Base-by-base conservation (phyloP, 2,329 filamentous ascomycete genomes). In the Trichoderma sp. region DNA sequence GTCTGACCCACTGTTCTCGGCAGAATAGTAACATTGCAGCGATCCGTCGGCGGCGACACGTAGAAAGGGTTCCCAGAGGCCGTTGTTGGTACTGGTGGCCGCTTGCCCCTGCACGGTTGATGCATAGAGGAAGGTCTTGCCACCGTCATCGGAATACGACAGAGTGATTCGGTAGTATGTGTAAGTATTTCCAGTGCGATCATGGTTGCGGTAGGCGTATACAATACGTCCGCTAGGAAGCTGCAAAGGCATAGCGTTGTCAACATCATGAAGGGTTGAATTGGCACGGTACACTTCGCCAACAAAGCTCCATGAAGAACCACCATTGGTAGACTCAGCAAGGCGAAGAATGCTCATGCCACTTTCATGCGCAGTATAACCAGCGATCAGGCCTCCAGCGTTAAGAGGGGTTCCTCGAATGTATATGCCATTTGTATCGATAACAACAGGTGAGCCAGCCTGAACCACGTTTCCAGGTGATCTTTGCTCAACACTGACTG, bases 51-150 rank as follows among this genome's bases (percentile, higher is more conserved):
- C 69, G 0, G 79, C 79, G 2, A 79, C 71, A 5, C 82, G 76
- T 24, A 85, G 62, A 70, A 83, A 83, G 0, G 83, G 83, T 70
- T 85, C 83, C 82, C 82, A 85, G 5, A 80, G 74, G 3, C 83
- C 83, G 37, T 81, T 80, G 16, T 19, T 27, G 11, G 27, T 61
- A 13, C 27, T 40, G 13, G 58, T 61, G 27, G 58, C 35, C 27
- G 40, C 55, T 60, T 70, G 58, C 27, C 79, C 69, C 47, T 71
- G 74, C 19, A 78, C 75, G 0, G 76, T 73, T 1, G 73, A 73
- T 2, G 80, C 76, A 70, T 77, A 83, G 14, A 70, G 69, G 75
- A 80, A 84, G 0, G 71, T 77, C 29, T 40, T 67, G 31, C 82
- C 83, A n/a, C 74, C 73, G 68, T 85, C 80, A 49, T 81, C 79